phyloP scores from a whole-genome alignment of 2,329 filamentous ascomycete genomes.

The Pseudopyricularia javanii region DNA sequence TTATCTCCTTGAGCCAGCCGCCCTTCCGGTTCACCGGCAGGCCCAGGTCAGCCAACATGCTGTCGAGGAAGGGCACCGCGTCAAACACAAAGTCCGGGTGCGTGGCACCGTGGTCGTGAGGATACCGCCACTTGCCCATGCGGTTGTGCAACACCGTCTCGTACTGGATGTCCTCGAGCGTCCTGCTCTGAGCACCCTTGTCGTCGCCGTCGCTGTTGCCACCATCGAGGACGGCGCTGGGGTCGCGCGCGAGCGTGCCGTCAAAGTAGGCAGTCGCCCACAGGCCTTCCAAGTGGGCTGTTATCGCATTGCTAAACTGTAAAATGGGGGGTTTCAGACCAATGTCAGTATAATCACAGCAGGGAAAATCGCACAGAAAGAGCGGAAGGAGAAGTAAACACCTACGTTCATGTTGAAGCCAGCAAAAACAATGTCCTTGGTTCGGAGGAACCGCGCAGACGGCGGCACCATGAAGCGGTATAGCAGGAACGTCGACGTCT shows the following conservation, averaged over 20 bases:
- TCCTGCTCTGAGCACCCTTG: constrained; percentile 14
- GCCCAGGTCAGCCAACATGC: constrained; percentile 54
- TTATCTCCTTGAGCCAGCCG: constrained; percentile 36
- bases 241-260: constrained; percentile 24
- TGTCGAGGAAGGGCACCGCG: constrained; percentile 59
- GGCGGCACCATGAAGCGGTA: constrained; percentile 35
- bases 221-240: constrained; percentile 4
- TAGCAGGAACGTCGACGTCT: constrained; percentile 11
- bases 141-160: constrained; percentile 53
- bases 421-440: constrained; percentile 30
- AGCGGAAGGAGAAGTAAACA: constrained; percentile 19
- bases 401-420: constrained; percentile 25
- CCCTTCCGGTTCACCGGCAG: constrained; percentile 43
- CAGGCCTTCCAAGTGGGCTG: constrained; percentile 37
- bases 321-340: neutral
- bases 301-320: constrained; percentile 16
- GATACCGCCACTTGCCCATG: constrained; percentile 60
- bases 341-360: neutral
- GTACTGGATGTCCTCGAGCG: constrained; percentile 29
- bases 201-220: neutral
- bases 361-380: no score
- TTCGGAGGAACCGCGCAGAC: constrained; percentile 19
- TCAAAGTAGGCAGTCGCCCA: constrained; percentile 57
- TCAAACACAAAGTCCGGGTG: constrained; percentile 67
- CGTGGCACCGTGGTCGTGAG: constrained; percentile 48